Percentiles rank a stretch among this genome's conserved stretches.
phyloP scores from a whole-genome alignment of 768 basidiomycete genomes.

The Favolaschia claudopus region DNA sequence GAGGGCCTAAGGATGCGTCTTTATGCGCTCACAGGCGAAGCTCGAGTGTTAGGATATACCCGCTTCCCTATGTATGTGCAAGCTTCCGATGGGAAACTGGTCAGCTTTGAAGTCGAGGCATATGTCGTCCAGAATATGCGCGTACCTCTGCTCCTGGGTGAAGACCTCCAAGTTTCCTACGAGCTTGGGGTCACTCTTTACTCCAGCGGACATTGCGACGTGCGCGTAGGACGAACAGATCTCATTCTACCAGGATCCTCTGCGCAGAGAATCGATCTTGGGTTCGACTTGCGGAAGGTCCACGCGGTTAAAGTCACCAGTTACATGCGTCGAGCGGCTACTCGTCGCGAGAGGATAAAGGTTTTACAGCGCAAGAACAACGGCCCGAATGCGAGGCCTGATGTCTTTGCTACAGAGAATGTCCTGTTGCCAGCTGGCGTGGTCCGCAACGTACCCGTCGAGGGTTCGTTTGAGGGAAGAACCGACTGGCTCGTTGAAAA shows the following conservation, averaged over 20 bases:
- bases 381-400: too few species aligned
- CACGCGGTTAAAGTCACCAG: background rate
- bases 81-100: background rate
- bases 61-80: constrained; percentile 11
- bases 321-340: background rate
- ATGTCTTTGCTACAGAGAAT: too few species aligned
- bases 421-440: background rate
- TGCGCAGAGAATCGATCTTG: too few species aligned
- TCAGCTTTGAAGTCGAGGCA: constrained; percentile 28
- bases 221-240: constrained; percentile 1
- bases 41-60: constrained; percentile 28
- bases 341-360: too few species aligned
- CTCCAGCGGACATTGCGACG: constrained; percentile 2
- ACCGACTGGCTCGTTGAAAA: constrained; percentile 23
- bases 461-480: background rate
- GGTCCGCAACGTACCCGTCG: background rate
- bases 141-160: constrained; percentile 36
- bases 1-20: constrained; percentile 18
- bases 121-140: constrained; percentile 36
- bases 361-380: too few species aligned
- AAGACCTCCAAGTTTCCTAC: constrained; percentile 35
- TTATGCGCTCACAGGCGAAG: constrained; percentile 12
- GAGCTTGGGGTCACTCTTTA: constrained; percentile 24
- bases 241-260: too few species aligned
- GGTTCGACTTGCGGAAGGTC: too few species aligned